phyloP scores from a whole-genome alignment of 164 flowering plant genomes.

The Cinnamomum chago region DNA sequence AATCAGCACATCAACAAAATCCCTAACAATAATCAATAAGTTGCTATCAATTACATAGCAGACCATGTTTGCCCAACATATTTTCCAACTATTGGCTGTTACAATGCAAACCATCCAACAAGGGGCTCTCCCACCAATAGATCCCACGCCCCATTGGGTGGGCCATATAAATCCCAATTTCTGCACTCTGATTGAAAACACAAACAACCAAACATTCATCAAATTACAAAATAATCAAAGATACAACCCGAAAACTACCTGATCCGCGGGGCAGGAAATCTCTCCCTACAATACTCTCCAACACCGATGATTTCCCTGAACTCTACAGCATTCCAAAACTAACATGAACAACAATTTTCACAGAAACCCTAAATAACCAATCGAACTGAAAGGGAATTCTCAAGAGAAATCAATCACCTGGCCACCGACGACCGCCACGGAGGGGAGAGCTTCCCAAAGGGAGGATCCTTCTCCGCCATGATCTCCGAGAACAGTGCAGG shows the following conservation, averaged over 20 bases:
- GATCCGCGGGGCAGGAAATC: conserved; percentile 99
- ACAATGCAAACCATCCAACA: background rate
- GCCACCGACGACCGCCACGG: conserved; percentile 98
- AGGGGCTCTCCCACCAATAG: background rate
- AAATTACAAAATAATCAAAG: background rate
- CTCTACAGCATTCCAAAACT: conserved; percentile 41
- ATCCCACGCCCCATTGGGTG: no score
- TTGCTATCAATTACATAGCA: no score
- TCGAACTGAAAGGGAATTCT: background rate
- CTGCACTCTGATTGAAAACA: background rate
- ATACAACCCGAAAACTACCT: conserved; percentile 38
- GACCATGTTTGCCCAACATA: no score
- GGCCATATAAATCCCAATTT: background rate
- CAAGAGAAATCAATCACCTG: conserved; percentile 43
- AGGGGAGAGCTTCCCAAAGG: conserved; percentile 99
- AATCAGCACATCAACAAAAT: no score
- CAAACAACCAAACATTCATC: background rate
- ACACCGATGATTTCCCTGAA: conserved; percentile 96
- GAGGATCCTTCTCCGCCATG: conserved; percentile 95
- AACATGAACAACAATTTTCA: background rate
- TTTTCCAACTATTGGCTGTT: background rate
- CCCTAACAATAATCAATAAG: no score
- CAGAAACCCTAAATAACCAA: background rate
- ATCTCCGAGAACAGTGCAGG: conserved; percentile 95
- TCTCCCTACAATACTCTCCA: conserved; percentile 95